phyloP scores from a whole-genome alignment of 495 filamentous ascomycete genomes.

The Penicillium robsamsonii region DNA sequence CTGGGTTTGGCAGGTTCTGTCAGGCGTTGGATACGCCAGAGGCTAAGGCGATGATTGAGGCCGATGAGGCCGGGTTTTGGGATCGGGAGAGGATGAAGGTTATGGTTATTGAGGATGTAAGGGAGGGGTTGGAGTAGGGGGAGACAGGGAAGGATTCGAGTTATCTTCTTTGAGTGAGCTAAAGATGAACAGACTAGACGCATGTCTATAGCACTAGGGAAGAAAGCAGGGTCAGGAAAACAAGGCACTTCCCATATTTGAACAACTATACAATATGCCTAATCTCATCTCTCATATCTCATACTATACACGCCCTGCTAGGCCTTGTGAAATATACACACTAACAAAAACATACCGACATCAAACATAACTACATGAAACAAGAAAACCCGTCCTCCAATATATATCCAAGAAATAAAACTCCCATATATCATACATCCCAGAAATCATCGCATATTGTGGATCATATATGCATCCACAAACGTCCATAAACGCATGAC shows the following conservation, averaged over 20 bases:
- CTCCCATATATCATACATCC: conserved; percentile 1
- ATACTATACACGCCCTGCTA: conserved; percentile 1
- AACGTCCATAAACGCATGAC: neutral
- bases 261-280: neutral
- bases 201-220: neutral
- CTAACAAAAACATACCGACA: neutral
- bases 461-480: conserved; percentile 3
- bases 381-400: neutral
- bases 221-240: neutral
- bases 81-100: neutral
- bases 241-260: neutral
- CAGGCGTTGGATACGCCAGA: neutral
- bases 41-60: neutral
- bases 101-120: neutral
- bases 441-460: neutral
- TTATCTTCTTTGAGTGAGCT: neutral
- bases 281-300: neutral
- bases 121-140: neutral
- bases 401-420: neutral
- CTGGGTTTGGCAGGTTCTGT: neutral
- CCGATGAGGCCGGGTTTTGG: conserved; percentile 1
- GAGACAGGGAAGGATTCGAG: neutral
- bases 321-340: conserved; percentile 1
- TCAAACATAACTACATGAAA: neutral
- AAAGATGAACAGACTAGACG: neutral